Evolutionary conservation across 768 basidiomycete genomes (phyloP).

Genomic region (Tricholoma bakamatsutake): DNA sequence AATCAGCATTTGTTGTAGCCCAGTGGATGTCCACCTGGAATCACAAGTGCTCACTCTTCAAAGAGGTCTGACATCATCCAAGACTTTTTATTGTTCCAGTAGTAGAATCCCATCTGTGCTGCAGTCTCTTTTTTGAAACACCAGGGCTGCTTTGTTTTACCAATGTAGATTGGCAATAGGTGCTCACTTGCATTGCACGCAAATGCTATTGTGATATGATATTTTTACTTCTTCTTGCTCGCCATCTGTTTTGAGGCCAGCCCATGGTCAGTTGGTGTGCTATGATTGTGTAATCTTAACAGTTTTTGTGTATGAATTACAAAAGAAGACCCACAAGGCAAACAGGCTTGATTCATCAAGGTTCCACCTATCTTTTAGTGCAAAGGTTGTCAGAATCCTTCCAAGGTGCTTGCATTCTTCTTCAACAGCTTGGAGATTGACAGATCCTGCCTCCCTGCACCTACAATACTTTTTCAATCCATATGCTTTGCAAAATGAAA

Average conservation of each 20-base stretch:
- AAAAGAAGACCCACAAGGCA: constrained; percentile 1
- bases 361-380: too few relatives aligned
- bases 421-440: background rate
- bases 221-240: constrained; percentile 28
- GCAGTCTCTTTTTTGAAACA: constrained; percentile 22
- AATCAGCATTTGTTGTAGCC: too few relatives aligned
- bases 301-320: background rate
- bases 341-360: too few relatives aligned
- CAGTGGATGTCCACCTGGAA: too few relatives aligned
- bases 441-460: background rate
- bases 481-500: constrained; percentile 16
- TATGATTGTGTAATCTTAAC: background rate
- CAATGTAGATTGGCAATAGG: too few relatives aligned
- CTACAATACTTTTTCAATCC: background rate
- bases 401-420: constrained; percentile 13
- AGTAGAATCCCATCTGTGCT: constrained; percentile 26
- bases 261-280: constrained; percentile 24
- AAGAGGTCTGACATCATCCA: constrained; percentile 33
- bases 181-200: too few relatives aligned
- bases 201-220: constrained; percentile 27
- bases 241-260: constrained; percentile 24
- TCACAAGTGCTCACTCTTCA: too few relatives aligned
- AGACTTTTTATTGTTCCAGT: constrained; percentile 29
- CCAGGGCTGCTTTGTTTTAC: constrained; percentile 16
- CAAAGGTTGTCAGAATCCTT: constrained; percentile 7